These are phyloP conservation scores for Psilocybe azurescens DNA, from an alignment of 768 basidiomycete genomes.

Conservation along the genomic window DNA sequence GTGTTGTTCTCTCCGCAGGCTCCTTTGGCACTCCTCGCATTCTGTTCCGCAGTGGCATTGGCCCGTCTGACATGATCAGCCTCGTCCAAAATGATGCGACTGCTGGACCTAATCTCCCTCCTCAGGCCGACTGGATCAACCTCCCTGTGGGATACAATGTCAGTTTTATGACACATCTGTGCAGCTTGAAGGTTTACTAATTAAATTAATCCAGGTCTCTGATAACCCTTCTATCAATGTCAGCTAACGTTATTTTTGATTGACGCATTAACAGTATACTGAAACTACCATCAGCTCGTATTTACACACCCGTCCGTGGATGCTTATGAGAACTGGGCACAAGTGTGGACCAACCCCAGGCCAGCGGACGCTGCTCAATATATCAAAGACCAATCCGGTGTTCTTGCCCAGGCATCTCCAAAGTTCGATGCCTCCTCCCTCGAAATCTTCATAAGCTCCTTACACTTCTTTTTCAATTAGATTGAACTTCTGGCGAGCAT, in stretches of 20 bases:
- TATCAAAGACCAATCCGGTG: slow-evolving; percentile 52
- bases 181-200: background rate
- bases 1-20: slow-evolving; percentile 65
- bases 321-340: slow-evolving; percentile 70
- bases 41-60: slow-evolving; percentile 66
- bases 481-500: slow-evolving; percentile 68
- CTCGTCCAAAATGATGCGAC: slow-evolving; percentile 51
- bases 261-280: background rate
- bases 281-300: slow-evolving; percentile 44
- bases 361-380: slow-evolving; percentile 63
- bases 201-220: slow-evolving; percentile 38
- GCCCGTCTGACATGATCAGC: slow-evolving; percentile 61
- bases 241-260: slow-evolving; percentile 1
- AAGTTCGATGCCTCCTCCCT: slow-evolving; percentile 6
- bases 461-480: slow-evolving; percentile 29
- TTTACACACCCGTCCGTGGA: slow-evolving; percentile 69
- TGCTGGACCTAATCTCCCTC: slow-evolving; percentile 53
- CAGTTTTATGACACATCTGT: slow-evolving; percentile 2
- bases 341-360: slow-evolving; percentile 58
- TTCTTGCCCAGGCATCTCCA: slow-evolving; percentile 62
- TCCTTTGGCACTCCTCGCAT: slow-evolving; percentile 61
- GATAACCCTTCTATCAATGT: slow-evolving; percentile 71
- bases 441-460: background rate
- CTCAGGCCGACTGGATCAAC: slow-evolving; percentile 56
- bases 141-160: slow-evolving; percentile 63